Conservation (phyloP, 1,139 yeast genomes). For the Kodamaea fungicola region DNA sequence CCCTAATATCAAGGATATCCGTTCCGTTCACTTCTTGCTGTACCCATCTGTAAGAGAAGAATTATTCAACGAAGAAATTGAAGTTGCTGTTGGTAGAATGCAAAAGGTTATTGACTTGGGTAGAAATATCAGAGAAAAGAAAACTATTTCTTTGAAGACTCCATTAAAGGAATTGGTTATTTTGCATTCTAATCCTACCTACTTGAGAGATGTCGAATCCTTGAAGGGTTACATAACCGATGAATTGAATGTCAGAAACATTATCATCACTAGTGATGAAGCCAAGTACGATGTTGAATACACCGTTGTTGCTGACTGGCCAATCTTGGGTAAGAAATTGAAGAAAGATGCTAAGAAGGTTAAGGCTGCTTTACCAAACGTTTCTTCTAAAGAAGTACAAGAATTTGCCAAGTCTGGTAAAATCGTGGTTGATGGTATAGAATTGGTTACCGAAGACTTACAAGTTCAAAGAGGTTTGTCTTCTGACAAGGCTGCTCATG, state of each 20-base stretch:
- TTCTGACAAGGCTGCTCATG: slow-evolving; percentile 51
- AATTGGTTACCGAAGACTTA: slow-evolving; percentile 80
- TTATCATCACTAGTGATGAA: slow-evolving; percentile 88
- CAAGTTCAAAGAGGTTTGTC: slow-evolving; percentile 88
- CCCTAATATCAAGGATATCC: slow-evolving; percentile 48
- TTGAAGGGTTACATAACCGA: slow-evolving; percentile 78
- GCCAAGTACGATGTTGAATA: slow-evolving; percentile 87
- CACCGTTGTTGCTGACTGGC: slow-evolving; percentile 98
- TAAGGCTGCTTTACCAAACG: slow-evolving; percentile 83
- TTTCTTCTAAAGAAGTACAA: slow-evolving; percentile 81
- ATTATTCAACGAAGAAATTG: slow-evolving; percentile 73
- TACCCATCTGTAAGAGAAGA: slow-evolving; percentile 87
- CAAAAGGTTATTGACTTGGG: slow-evolving; percentile 96
- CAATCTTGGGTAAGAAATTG: slow-evolving; percentile 93
- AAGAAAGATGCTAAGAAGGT: slow-evolving; percentile 92
- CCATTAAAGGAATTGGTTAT: slow-evolving; percentile 89
- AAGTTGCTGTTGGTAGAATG: slow-evolving; percentile 88
- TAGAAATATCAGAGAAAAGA: slow-evolving; percentile 95
- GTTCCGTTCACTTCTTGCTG: slow-evolving; percentile 89
- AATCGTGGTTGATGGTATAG: slow-evolving; percentile 84
- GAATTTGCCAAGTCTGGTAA: slow-evolving; percentile 68
- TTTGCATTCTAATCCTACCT: slow-evolving; percentile 71
- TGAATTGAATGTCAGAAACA: slow-evolving; percentile 88
- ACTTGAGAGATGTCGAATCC: slow-evolving; percentile 74
- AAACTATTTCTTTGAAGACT: slow-evolving; percentile 87